Base-by-base conservation (phyloP, 2,329 filamentous ascomycete species). In the Lachnellula willkommii region DNA sequence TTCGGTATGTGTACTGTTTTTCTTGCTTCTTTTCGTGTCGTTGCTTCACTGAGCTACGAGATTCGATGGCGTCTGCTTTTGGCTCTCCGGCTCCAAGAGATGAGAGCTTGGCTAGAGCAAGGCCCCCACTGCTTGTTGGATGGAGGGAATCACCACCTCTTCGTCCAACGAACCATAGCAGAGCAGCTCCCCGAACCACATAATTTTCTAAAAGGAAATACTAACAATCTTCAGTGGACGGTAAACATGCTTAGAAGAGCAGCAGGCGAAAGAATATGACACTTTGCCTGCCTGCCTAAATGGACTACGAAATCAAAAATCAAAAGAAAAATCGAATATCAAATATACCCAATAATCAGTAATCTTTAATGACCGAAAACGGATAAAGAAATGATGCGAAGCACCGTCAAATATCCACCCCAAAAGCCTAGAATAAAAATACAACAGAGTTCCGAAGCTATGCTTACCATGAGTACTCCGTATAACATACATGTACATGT, bases 191-290 rank as follows among this genome's bases (percentile, higher is more conserved):
- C 39, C 15, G 1, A 42, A 20, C 22, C 20, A 20, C 20, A 17
- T 5, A 35, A 22, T 48, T 43, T 47, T n/a, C 24, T 4, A 12
- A 39, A n/a, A 12, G 22, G 8, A 12, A 15, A 39, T 17, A 45
- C 42, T 45, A 24, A 45, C 42, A 50, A 8, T 1, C n/a, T 47
- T 15, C 45, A 56, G 50, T 56, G 54, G 54, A 56, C 54, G 6
- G 54, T 56, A 4, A 49, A 56, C 35, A 50, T 56, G 50, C 39
- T 56, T 14, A 26, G 54, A 26, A 42, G 54, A 17, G 54, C 54
- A 5, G 54, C 54, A 17, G 54, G 54, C 28, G 54, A 56, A 28
- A 36, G 36, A 48, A 48, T 36, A 35, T 42, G 24, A 37, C 17
- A 32, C 28, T 32, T 32, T 11, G 9, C 28, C 28, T 32, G 12